Conservation (phyloP, 192 early-diverging fungal genomes). For the Gamsiella multidivaricata region DNA sequence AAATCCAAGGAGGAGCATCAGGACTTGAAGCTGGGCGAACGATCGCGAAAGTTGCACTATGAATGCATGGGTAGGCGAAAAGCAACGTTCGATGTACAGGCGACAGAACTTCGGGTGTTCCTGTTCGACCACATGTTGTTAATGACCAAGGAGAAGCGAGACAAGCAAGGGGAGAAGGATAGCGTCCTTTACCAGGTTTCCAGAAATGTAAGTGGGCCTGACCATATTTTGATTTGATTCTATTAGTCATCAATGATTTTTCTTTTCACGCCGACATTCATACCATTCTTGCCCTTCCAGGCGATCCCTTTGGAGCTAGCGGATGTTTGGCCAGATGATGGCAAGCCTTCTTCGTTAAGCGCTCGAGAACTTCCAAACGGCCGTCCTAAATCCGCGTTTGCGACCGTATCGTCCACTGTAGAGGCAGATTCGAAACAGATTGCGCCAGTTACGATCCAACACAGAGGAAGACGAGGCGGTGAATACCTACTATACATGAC, state of each 20-base stretch:
- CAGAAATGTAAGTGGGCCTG: conserved; percentile 6
- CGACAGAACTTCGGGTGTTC: conserved; percentile 76
- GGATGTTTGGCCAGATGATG: conserved; percentile 65
- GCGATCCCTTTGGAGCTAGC: conserved; percentile 85
- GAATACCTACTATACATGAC: conserved; percentile 16
- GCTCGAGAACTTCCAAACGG: neutral
- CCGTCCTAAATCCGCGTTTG: neutral
- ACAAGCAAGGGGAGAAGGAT: conserved; percentile 63
- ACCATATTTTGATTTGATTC: neutral
- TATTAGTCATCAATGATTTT: too few relatives aligned
- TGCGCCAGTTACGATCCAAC: conserved; percentile 21
- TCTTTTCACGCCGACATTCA: too few relatives aligned
- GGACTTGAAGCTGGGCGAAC: conserved; percentile 76
- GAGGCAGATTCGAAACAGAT: neutral
- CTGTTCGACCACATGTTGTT: conserved; percentile 89
- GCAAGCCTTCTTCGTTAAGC: neutral
- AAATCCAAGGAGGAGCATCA: conserved; percentile 52
- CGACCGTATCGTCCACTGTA: neutral
- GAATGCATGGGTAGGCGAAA: conserved; percentile 80
- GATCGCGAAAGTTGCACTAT: conserved; percentile 72
- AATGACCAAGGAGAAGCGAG: conserved; percentile 73
- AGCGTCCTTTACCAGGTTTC: conserved; percentile 58
- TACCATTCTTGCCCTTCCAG: too few relatives aligned
- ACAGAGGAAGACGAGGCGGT: conserved; percentile 21
- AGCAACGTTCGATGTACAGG: conserved; percentile 58